These are phyloP conservation scores for Thalassiosira sp. DNA, from an alignment of 352 stramenopile genomes.

Conservation along the genomic window DNA sequence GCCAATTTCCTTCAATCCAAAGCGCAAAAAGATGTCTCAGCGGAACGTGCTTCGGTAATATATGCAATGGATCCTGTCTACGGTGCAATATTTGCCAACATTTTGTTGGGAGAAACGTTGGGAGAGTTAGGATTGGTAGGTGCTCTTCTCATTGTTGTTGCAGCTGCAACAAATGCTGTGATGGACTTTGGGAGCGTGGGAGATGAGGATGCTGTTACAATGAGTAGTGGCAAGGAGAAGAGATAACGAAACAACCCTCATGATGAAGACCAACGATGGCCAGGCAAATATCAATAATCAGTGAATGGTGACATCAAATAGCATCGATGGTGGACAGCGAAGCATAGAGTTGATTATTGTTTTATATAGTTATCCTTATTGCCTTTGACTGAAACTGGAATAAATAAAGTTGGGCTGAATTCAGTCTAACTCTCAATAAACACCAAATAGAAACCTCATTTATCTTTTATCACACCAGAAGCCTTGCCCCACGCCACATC, in stretches of 20 bases:
- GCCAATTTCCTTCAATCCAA: conserved; percentile 80
- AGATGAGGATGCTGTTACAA: conserved; percentile 1
- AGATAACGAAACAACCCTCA: neutral
- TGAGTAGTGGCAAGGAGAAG: neutral
- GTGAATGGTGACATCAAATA: too few relatives aligned
- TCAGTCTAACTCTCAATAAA: too few relatives aligned
- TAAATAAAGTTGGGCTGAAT: too few relatives aligned
- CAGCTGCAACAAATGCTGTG: conserved; percentile 72
- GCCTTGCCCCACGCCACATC: too few relatives aligned
- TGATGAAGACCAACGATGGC: too few relatives aligned
- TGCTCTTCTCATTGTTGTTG: conserved; percentile 69
- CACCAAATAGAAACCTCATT: too few relatives aligned
- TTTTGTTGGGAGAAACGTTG: conserved; percentile 74
- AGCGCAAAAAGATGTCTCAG: conserved; percentile 67
- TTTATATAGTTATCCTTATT: too few relatives aligned
- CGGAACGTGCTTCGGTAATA: conserved; percentile 75
- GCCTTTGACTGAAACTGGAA: too few relatives aligned
- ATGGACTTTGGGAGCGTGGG: conserved; percentile 53
- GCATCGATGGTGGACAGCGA: too few relatives aligned
- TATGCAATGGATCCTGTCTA: conserved; percentile 83
- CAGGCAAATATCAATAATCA: too few relatives aligned
- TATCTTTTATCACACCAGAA: too few relatives aligned
- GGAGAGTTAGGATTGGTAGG: conserved; percentile 56
- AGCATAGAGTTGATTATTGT: too few relatives aligned
- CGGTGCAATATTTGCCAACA: conserved; percentile 72